Percentiles rank a stretch among this genome's conserved stretches.
Evolutionary conservation across 164 flowering plant species (phyloP).

Genomic region (Macadamia integrifolia): DNA sequence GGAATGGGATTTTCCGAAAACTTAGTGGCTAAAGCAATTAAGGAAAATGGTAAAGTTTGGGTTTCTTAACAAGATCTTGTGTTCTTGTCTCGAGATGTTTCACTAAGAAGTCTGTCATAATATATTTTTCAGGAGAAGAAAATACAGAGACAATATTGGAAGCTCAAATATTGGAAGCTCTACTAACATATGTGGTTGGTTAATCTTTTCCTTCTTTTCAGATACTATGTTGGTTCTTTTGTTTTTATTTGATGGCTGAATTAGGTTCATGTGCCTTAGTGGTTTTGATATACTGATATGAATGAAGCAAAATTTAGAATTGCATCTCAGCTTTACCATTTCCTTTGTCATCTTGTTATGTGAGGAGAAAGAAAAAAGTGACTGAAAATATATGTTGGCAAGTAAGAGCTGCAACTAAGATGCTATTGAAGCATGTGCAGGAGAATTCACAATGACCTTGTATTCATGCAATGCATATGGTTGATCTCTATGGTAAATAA

Average conservation of each 20-base stretch:
- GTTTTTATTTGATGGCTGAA: background rate
- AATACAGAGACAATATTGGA: constrained; percentile 44
- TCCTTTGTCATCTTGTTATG: too few relatives aligned
- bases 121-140: constrained; percentile 43
- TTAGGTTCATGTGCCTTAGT: background rate
- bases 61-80: constrained; percentile 2
- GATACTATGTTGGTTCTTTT: background rate
- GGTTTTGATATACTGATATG: background rate
- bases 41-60: constrained; percentile 51
- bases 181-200: constrained; percentile 61
- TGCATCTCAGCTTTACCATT: too few relatives aligned
- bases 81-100: background rate
- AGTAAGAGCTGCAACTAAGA: too few relatives aligned
- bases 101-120: background rate
- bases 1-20: constrained; percentile 70
- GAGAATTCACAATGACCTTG: too few relatives aligned
- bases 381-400: too few relatives aligned
- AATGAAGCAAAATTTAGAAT: too few relatives aligned
- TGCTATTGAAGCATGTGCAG: too few relatives aligned
- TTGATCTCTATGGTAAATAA: too few relatives aligned
- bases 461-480: too few relatives aligned
- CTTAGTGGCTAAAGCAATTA: constrained; percentile 52
- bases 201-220: background rate
- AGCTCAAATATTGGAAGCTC: constrained; percentile 41
- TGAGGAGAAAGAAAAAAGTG: too few relatives aligned